Conservation (phyloP, 2,329 filamentous ascomycete genomes). For the Stachybotrys echinatus region DNA sequence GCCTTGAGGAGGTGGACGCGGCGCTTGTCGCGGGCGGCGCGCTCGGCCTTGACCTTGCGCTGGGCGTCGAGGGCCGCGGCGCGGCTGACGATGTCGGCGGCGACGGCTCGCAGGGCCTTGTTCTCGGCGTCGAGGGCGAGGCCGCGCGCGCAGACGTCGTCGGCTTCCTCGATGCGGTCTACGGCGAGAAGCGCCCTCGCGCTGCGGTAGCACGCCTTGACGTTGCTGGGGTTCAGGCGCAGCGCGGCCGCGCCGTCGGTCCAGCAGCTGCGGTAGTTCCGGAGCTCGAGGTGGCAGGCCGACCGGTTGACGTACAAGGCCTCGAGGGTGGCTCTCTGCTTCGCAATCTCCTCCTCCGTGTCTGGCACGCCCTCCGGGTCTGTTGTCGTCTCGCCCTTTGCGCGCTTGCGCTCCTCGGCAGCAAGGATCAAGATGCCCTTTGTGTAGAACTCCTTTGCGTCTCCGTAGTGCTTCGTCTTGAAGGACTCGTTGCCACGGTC, state of each 20-base stretch:
- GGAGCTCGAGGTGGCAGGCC: slow-evolving; percentile 80
- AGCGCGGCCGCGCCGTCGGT: slow-evolving; percentile 78
- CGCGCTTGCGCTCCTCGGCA: slow-evolving; percentile 54
- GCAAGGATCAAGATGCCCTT: slow-evolving; percentile 75
- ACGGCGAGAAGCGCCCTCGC: slow-evolving; percentile 72
- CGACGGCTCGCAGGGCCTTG: slow-evolving; percentile 56
- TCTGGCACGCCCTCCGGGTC: slow-evolving; percentile 23
- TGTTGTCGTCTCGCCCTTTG: slow-evolving; percentile 29
- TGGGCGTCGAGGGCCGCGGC: slow-evolving; percentile 49
- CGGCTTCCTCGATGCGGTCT: slow-evolving; percentile 72
- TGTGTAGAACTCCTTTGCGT: slow-evolving; percentile 87
- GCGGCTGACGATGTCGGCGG: slow-evolving; percentile 57
- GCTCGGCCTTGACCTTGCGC: slow-evolving; percentile 50
- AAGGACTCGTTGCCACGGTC: slow-evolving; percentile 91
- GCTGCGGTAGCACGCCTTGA: slow-evolving; percentile 72
- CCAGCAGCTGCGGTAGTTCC: slow-evolving; percentile 83
- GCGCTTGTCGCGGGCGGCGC: slow-evolving; percentile 46
- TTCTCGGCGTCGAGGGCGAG: slow-evolving; percentile 69
- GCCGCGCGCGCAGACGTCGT: slow-evolving; percentile 71
- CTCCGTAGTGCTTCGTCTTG: slow-evolving; percentile 63
- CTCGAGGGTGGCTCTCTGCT: slow-evolving; percentile 64
- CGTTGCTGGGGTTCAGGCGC: slow-evolving; percentile 69
- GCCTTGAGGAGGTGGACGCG: slow-evolving; percentile 58
- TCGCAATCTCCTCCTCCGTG: slow-evolving; percentile 50
- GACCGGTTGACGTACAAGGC: slow-evolving; percentile 81